Conservation (phyloP, 768 basidiomycete genomes). For the Lentinus tigrinus region DNA sequence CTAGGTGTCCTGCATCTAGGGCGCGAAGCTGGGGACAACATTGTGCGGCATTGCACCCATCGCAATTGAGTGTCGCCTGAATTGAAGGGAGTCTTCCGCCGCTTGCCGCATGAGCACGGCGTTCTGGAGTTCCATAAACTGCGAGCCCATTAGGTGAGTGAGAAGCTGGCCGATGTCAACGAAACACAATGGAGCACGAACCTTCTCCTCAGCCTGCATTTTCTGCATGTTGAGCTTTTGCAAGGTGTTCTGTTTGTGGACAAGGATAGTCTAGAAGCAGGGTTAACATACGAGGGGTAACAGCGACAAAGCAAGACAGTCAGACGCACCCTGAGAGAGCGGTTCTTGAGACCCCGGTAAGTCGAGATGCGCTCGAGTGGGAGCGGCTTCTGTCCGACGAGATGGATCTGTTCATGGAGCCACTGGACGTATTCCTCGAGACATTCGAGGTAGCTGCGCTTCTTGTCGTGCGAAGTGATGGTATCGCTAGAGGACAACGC, state of each 20-base stretch:
- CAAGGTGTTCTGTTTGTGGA: conserved; percentile 64
- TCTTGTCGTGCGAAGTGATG: conserved; percentile 81
- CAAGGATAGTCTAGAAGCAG: conserved; percentile 57
- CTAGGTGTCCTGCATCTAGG: neutral
- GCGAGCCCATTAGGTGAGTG: neutral
- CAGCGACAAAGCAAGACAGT: neutral
- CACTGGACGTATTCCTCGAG: conserved; percentile 70
- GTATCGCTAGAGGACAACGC: conserved; percentile 44
- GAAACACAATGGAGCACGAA: conserved; percentile 25
- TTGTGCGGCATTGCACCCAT: neutral
- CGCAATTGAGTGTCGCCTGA: conserved; percentile 7
- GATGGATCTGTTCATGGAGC: conserved; percentile 57
- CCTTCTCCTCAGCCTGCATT: conserved; percentile 54
- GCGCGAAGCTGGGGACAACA: neutral
- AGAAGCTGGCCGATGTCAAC: neutral
- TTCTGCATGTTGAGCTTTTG: conserved; percentile 50
- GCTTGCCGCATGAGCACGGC: conserved; percentile 10
- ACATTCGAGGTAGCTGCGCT: conserved; percentile 70
- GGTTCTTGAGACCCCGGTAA: conserved; percentile 63
- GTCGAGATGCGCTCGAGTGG: conserved; percentile 15
- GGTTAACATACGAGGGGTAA: neutral
- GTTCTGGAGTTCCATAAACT: conserved; percentile 19
- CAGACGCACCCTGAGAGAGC: conserved; percentile 57
- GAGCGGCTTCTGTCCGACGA: conserved; percentile 48
- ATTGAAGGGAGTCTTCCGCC: neutral